These are phyloP conservation scores for Pichia gijzeniarum DNA, from an alignment of 805 yeast species.

Conservation along the genomic window DNA sequence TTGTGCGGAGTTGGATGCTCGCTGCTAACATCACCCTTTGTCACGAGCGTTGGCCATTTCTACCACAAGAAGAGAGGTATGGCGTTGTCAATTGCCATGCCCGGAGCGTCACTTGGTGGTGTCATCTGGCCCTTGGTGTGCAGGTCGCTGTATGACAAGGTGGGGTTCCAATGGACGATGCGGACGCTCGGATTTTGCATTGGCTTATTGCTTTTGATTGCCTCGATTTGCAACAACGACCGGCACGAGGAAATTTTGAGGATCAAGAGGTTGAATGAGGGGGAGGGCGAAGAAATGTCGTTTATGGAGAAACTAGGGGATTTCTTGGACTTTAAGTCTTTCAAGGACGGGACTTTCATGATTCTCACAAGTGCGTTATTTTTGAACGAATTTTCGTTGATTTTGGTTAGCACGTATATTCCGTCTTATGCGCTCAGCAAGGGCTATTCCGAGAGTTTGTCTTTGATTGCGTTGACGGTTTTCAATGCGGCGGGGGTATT, in stretches of 20 bases:
- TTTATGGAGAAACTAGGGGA: conserved; percentile 15
- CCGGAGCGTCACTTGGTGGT: conserved; percentile 56
- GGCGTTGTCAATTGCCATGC: conserved; percentile 55
- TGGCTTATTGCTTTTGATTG: conserved; percentile 23
- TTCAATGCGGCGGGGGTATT: conserved; percentile 37
- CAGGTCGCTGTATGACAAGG: conserved; percentile 39
- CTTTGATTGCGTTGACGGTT: conserved; percentile 38
- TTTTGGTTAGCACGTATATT: conserved; percentile 46
- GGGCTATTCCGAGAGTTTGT: conserved; percentile 37
- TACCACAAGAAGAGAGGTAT: conserved; percentile 49
- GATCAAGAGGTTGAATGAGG: conserved; percentile 11
- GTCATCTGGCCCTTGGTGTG: conserved; percentile 48
- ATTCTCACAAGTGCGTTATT: conserved; percentile 36
- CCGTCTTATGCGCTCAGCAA: conserved; percentile 49
- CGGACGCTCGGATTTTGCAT: conserved; percentile 45
- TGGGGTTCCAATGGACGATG: conserved; percentile 57
- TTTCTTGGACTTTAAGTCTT: conserved; percentile 33
- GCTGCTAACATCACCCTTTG: conserved; percentile 38
- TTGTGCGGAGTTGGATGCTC: conserved; percentile 42
- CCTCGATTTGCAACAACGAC: conserved; percentile 31
- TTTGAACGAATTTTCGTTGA: conserved; percentile 46
- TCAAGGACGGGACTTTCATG: conserved; percentile 39
- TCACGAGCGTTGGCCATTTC: conserved; percentile 54
- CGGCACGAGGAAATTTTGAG: conserved; percentile 20
- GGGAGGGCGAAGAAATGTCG: background rate